Conservation (phyloP, 163 green algal genomes). For the Prototheca stagnorum region DNA sequence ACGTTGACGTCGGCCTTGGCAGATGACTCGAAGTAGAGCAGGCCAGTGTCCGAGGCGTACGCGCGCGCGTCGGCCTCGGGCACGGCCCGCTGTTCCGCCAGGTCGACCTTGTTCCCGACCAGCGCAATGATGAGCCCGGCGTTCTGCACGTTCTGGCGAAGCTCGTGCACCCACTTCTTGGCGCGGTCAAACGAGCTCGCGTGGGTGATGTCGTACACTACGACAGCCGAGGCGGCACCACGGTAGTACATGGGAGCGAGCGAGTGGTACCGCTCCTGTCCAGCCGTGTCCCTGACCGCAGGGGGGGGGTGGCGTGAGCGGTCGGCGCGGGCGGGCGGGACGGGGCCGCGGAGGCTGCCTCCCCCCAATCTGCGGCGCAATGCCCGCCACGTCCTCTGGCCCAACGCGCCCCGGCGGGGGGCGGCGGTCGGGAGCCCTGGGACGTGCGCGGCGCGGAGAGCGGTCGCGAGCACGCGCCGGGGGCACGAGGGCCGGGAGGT, state of each 20-base stretch:
- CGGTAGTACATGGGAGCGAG: conserved; percentile 98
- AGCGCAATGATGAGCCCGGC: conserved; percentile 87
- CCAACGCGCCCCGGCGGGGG: too few relatives aligned
- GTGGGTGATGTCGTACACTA: conserved; percentile 94
- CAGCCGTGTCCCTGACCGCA: conserved; percentile 72
- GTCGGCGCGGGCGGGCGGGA: background rate
- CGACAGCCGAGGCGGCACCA: conserved; percentile 83
- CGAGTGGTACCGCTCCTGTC: conserved; percentile 94
- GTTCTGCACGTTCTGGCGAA: conserved; percentile 61
- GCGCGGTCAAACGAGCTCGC: conserved; percentile 76
- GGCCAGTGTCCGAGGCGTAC: conserved; percentile 72
- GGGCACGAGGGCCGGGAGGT: too few relatives aligned
- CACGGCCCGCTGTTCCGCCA: conserved; percentile 42
- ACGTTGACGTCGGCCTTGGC: conserved; percentile 84
- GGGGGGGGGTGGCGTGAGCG: background rate
- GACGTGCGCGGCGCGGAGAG: too few relatives aligned
- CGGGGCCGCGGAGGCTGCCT: too few relatives aligned
- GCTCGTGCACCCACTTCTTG: conserved; percentile 88
- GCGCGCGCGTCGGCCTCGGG: conserved; percentile 45
- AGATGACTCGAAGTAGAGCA: conserved; percentile 81
- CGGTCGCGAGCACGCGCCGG: too few relatives aligned
- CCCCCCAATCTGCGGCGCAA: too few relatives aligned
- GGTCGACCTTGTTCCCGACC: conserved; percentile 91
- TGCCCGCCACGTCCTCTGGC: too few relatives aligned
- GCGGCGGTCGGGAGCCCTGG: too few relatives aligned